phyloP scores from a whole-genome alignment of 352 stramenopile genomes.

The Phytophthora europaea region DNA sequence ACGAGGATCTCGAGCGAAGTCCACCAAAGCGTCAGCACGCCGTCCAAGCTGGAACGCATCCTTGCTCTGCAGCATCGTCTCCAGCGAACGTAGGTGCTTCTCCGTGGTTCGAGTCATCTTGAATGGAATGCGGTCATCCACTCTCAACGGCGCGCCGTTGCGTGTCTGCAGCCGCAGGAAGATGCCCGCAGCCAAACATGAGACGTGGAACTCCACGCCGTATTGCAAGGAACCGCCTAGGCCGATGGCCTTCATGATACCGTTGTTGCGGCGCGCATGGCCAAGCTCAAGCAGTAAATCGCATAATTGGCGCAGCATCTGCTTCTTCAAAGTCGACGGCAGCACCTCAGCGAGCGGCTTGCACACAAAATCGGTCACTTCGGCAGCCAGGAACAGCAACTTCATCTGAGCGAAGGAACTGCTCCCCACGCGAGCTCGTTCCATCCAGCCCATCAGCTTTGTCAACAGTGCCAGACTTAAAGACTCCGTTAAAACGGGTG shows the following conservation, averaged over 20 bases:
- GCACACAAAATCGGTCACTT: constrained; percentile 81
- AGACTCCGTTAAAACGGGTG: constrained; percentile 71
- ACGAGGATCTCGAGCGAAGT: constrained; percentile 68
- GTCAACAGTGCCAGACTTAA: constrained; percentile 76
- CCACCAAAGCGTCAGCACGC: constrained; percentile 79
- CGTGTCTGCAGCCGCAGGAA: constrained; percentile 86
- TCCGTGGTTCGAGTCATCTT: constrained; percentile 86
- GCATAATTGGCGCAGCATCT: constrained; percentile 76
- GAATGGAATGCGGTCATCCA: constrained; percentile 80
- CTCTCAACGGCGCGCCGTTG: constrained; percentile 70
- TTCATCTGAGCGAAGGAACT: constrained; percentile 84
- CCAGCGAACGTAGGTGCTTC: constrained; percentile 77
- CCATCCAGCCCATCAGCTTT: constrained; percentile 82
- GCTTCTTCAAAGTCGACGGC: constrained; percentile 75
- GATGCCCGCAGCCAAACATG: constrained; percentile 73
- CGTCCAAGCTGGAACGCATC: constrained; percentile 82
- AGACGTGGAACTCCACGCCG: constrained; percentile 84
- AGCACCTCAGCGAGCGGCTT: constrained; percentile 67
- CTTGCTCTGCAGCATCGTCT: constrained; percentile 80
- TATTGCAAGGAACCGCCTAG: constrained; percentile 82
- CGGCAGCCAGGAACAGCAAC: constrained; percentile 80
- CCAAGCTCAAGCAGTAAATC: constrained; percentile 72
- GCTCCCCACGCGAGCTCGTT: constrained; percentile 60
- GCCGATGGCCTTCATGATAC: constrained; percentile 89
- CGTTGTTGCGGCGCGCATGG: constrained; percentile 78